Conservation (phyloP, 1,284 basidiomycete genomes). For the Fomitopsis pinicola region DNA sequence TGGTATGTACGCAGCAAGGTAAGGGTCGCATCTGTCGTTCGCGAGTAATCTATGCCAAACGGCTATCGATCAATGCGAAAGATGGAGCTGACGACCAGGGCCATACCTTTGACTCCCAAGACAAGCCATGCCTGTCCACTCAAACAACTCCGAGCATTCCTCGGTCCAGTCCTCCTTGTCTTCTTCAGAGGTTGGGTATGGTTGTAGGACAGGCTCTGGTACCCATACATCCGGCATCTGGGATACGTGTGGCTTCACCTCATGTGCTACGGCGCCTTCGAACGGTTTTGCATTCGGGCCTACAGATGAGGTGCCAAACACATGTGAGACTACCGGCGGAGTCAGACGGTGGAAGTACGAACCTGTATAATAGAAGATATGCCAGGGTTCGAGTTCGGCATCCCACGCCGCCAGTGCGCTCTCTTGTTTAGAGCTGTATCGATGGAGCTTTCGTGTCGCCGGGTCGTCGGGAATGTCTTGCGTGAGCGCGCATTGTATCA, state of each 20-base stretch:
- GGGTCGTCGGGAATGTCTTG: conserved; percentile 11
- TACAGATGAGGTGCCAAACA: not conserved
- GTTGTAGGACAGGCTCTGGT: conserved; percentile 30
- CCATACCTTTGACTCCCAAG: conserved; percentile 38
- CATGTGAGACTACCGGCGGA: not conserved
- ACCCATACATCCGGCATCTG: conserved; percentile 21
- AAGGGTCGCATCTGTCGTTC: conserved; percentile 40
- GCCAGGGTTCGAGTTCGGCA: conserved; percentile 34
- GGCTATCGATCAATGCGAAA: too few relatives aligned
- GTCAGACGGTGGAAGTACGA: not conserved
- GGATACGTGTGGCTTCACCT: conserved; percentile 10
- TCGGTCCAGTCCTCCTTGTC: conserved; percentile 43
- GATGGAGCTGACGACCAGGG: too few relatives aligned
- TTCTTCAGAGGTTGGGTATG: conserved; percentile 15
- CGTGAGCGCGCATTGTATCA: conserved; percentile 38
- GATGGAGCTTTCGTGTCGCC: conserved; percentile 23
- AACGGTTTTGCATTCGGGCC: not conserved
- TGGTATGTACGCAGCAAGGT: conserved; percentile 41
- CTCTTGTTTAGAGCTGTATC: conserved; percentile 30
- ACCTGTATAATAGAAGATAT: conserved; percentile 31
- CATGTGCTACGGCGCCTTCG: not conserved
- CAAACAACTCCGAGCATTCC: conserved; percentile 44
- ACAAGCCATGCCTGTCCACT: conserved; percentile 67
- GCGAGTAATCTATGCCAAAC: conserved; percentile 28
- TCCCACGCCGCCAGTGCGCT: conserved; percentile 29